Base-by-base conservation (phyloP, 176 grass and related monocot genomes). In the Triticum urartu region DNA sequence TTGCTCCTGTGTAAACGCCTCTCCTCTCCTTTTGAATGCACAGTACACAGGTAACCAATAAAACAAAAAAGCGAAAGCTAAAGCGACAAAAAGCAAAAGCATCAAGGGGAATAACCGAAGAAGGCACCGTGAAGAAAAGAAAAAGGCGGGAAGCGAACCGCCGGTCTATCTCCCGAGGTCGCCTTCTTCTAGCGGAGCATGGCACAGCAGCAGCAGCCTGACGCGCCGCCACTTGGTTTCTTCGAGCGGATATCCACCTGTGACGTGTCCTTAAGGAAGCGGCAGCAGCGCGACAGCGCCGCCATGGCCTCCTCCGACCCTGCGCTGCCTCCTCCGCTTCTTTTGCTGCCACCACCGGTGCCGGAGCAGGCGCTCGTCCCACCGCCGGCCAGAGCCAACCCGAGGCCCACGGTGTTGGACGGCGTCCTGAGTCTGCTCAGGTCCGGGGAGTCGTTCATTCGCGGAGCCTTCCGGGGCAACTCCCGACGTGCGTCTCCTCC, bases 231-330 rank as follows among this genome's bases (percentile, higher is more conserved):
- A 24, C 20, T 81, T 68, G 52, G 34, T 15, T 64, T 80, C 87
- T 80, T 64, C 42, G 26, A 72, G 64, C 28, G 70, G 30, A 48
- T 59, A 39, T 60, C 35, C 80, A 26, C 72, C 32, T 62, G 86
- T 77, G 80, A 26, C 63, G 58, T 62, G 86, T 88, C 63, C 38
- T 72, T 39, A 6, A 45, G 64, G 26, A 43, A 36, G 22, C 58
- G 30, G 35, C 61, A 74, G 47, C 3, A 18, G 28, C n/a, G 39
- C 52, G 30, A 15, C 11, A 60, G 24, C 60, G 39, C 68, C 47
- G 39, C 68, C 47, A 91, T 91, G 85, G 68, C 81, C 11, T 80
- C 89, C n/a, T 73, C 74, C 40, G 34, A 91, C 81, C 76, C 85
- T 21, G 85, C 60, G 34, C 38, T 42, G 12, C 65, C 25, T 34